Conservation (phyloP, 192 early-diverging fungal species). For the Dimargaris verticillata region DNA sequence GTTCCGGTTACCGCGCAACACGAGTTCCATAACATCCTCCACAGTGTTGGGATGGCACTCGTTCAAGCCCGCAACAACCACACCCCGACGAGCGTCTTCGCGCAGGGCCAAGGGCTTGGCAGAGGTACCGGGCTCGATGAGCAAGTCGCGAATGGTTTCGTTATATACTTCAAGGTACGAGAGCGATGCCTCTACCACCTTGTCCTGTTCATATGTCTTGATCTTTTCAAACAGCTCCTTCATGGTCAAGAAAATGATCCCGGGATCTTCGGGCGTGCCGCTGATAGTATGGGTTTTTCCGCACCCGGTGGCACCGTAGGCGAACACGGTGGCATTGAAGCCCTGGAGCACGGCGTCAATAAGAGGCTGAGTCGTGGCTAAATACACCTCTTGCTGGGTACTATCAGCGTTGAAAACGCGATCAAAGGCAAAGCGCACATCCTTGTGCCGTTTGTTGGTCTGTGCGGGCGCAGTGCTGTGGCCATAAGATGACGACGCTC, state of each 20-base stretch:
- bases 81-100: constrained; percentile 48
- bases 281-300: constrained; percentile 81
- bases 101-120: constrained; percentile 39
- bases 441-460: constrained; percentile 47
- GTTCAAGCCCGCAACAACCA: constrained; percentile 53
- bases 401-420: constrained; percentile 52
- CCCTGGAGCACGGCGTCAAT: constrained; percentile 55
- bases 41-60: constrained; percentile 39
- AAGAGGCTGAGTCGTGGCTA: constrained; percentile 48
- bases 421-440: constrained; percentile 61
- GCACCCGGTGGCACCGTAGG: constrained; percentile 68
- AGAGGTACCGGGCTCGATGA: constrained; percentile 23
- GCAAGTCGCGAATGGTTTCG: constrained; percentile 77
- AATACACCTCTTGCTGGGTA: constrained; percentile 51
- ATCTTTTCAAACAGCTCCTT: constrained; percentile 42
- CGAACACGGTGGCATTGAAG: constrained; percentile 83
- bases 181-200: constrained; percentile 40
- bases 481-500: constrained; percentile 24
- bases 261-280: constrained; percentile 41
- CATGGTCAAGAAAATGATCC: constrained; percentile 52
- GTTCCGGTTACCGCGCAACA: constrained; percentile 44
- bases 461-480: constrained; percentile 29
- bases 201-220: constrained; percentile 29
- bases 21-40: constrained; percentile 33
- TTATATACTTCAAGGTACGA: constrained; percentile 98